Evolutionary conservation across 2,329 filamentous ascomycete species (phyloP), one percentile per base, ranked within the genome.

Genomic region (Microsporum ferrugineum): DNA sequence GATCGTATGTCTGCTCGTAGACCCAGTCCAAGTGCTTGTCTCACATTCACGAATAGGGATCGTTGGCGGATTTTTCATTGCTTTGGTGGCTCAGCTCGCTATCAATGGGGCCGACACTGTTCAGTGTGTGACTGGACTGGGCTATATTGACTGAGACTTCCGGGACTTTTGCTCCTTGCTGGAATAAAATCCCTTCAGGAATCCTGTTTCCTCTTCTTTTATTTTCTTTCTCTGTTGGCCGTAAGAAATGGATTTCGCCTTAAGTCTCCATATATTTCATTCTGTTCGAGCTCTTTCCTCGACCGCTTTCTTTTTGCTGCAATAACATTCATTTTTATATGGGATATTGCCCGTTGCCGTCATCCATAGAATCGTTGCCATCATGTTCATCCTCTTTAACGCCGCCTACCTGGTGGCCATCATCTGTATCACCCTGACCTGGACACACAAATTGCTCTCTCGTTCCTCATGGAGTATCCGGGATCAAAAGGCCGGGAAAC

Each of bases 121-220:
- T 55, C 51, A 17, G 10, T 55, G 51, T 31, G n/a, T 55, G 51
- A 55, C 51, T 55, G 51, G 51, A 55, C 51, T 55, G 51, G 51
- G 12, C 51, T 55, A 55, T 55, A 55, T 55, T 36, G 51, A 55
- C 31, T 55, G 51, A 55, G 33, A 55, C 31, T 55, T 55, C 51
- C 51, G 31, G 29, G 6, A n/a, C 31, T 17, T 53, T 27, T 53
- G 49, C 49, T 55, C 14, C 14, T 55, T 34, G 31, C 36, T 55
- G 10, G 29, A 55, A 55, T 55, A 55, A 55, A 55, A 27, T 34
- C 51, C 51, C 33, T 55, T 36, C 51, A n/a, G 51, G 29, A 5
- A 17, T 55, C 14, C 51, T 34, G n/a, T 36, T 17, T 31, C n/a
- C 17, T 43, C 17, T 43, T n/a, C 39, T 43, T 14, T 43, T 43